phyloP scores from a whole-genome alignment of 176 grass and related monocot species.

The Eleusine indica region DNA sequence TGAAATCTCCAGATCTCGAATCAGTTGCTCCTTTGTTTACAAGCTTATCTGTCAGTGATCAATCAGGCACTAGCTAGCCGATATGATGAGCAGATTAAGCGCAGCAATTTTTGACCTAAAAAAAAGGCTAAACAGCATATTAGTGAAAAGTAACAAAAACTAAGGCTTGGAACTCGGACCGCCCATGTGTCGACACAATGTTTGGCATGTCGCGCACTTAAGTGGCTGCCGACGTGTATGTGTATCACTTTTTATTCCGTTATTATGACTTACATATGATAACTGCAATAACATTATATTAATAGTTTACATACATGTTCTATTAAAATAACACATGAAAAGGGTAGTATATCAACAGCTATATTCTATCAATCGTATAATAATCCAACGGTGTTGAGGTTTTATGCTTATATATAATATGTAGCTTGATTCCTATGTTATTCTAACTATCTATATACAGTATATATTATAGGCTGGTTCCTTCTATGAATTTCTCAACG shows the following conservation, averaged over 20 bases:
- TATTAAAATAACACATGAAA: background rate
- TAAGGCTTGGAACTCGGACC: constrained; percentile 31
- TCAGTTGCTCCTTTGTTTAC: constrained; percentile 1
- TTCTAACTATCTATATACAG: background rate
- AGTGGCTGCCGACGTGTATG: constrained; percentile 27
- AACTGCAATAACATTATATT: background rate
- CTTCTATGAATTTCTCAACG: background rate
- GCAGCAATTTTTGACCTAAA: constrained; percentile 47
- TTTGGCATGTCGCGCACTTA: constrained; percentile 44
- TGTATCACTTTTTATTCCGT: constrained; percentile 36
- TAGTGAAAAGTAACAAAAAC: background rate
- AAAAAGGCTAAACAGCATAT: constrained; percentile 6
- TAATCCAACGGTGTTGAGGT: background rate
- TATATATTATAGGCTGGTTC: background rate
- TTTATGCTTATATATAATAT: background rate
- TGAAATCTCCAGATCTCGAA: background rate
- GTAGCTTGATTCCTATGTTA: background rate
- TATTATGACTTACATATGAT: constrained; percentile 10
- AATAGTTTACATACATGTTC: background rate
- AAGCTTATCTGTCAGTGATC: constrained; percentile 27
- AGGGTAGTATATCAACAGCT: background rate
- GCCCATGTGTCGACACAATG: constrained; percentile 40
- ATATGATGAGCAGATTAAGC: background rate
- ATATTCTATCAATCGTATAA: background rate
- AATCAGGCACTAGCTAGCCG: constrained; percentile 7